Evolutionary conservation across 2,329 filamentous ascomycete genomes (phyloP).

Genomic region (Alternaria hordeiaustralica): DNA sequence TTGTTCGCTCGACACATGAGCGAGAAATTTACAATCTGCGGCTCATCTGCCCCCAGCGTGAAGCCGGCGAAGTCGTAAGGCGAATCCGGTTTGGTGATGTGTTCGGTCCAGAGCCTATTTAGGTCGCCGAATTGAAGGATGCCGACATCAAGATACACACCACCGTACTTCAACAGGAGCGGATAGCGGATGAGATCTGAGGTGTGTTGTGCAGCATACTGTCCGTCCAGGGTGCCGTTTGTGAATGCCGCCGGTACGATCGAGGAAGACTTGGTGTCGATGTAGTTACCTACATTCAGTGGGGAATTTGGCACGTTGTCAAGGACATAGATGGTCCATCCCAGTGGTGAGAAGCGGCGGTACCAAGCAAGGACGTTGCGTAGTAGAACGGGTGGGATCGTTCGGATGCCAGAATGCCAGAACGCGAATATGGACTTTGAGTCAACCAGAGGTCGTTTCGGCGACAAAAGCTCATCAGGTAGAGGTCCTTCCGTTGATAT

Average conservation of each 20-base stretch:
- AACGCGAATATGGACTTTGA: conserved; percentile 66
- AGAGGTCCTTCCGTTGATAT: background rate
- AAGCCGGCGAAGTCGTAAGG: conserved; percentile 49
- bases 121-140: conserved; percentile 65
- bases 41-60: conserved; percentile 29
- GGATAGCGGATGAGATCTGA: conserved; percentile 66
- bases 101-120: conserved; percentile 60
- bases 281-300: conserved; percentile 57
- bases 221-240: conserved; percentile 57
- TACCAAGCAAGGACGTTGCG: conserved; percentile 63
- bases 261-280: conserved; percentile 54
- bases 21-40: conserved; percentile 32
- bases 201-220: conserved; percentile 61
- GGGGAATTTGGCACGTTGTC: conserved; percentile 55
- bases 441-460: conserved; percentile 46
- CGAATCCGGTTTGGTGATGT: conserved; percentile 55
- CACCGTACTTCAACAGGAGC: conserved; percentile 63
- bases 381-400: conserved; percentile 60
- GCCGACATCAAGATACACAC: conserved; percentile 65
- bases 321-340: conserved; percentile 62
- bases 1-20: conserved; percentile 48
- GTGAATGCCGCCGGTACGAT: conserved; percentile 60
- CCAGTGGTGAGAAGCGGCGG: conserved; percentile 58
- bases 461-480: conserved; percentile 14
- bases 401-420: conserved; percentile 60